Conservation (phyloP, 2,329 filamentous ascomycete species). For the Sphaerostilbella broomeana region DNA sequence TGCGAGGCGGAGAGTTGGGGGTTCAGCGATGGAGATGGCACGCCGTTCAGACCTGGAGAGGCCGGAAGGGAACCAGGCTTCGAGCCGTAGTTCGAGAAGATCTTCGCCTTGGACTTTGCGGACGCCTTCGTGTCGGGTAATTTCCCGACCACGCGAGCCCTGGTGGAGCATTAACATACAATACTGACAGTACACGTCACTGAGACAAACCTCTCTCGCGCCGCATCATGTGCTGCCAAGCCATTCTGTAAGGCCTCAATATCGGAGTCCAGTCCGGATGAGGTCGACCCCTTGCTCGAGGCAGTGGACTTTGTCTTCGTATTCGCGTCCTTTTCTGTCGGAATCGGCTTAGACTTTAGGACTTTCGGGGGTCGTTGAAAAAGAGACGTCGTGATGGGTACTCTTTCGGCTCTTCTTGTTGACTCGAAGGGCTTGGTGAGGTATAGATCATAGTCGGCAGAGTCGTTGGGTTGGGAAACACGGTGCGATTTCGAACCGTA, state of each 20-base stretch:
- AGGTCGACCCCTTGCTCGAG: constrained; percentile 29
- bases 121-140: constrained; percentile 25
- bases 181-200: constrained; percentile 11
- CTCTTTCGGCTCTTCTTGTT: constrained; percentile 38
- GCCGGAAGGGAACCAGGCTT: constrained; percentile 39
- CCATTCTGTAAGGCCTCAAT: constrained; percentile 43
- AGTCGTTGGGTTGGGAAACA: constrained; percentile 38
- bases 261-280: constrained; percentile 43
- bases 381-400: constrained; percentile 47
- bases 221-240: constrained; percentile 30
- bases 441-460: constrained; percentile 50
- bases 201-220: constrained; percentile 29
- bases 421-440: constrained; percentile 45
- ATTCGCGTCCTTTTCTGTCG: constrained; percentile 26
- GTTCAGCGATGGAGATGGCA: constrained; percentile 46
- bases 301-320: constrained; percentile 25
- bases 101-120: constrained; percentile 36
- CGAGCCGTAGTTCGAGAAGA: constrained; percentile 34
- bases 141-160: constrained; percentile 30
- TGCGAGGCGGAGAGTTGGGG: constrained; percentile 45
- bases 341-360: constrained; percentile 22
- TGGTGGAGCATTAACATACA: constrained; percentile 17
- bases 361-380: constrained; percentile 33
- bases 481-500: constrained; percentile 46
- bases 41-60: constrained; percentile 50